Base-by-base conservation (phyloP, 768 basidiomycete species). In the Panaeolus papilionaceus region DNA sequence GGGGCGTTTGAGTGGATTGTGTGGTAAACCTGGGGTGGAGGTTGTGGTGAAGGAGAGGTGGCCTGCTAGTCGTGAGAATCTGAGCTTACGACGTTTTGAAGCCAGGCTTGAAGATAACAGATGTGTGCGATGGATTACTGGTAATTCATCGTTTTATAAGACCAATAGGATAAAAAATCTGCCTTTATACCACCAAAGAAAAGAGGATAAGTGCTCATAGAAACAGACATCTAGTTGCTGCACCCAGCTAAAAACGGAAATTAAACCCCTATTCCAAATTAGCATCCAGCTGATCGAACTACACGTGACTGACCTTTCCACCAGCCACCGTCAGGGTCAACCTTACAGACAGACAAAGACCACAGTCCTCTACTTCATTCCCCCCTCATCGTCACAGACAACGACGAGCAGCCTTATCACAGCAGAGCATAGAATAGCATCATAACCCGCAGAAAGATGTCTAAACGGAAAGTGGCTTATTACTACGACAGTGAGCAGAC, bases 391-490 rank as follows among this genome's bases (percentile, higher is more conserved):
- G 54, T 58, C 80, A 67, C 66, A 73, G 18, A 78, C 78, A 62
- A 81, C 81, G 63, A 74, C 76, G 66, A 77, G 26, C 54, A 58
- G 26, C 28, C 12, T 28, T 37, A 28, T 12, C 12, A 58, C 20
- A 23, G 8, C 20, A 23, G 5, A 49, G 5, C 7, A 23, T 20
- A 49, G 20, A n/a, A 42, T 2, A 16, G 9, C 40, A 11, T 11
- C 16, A 11, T 42, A 16, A 42, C 40, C 10, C 9, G 16, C 3
- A 42, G 69, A 80, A 23, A 61, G 11, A 92, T 92, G 92, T 89
- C 89, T 10, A 89, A 88, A 72, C 83, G 87, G 71, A 87, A 92
- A 69, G 92, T 95, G 9, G 83, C 92, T 12, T 94, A 95, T 74
- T 94, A 89, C 77, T 93, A 92, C 70, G 93, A 94, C 70, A 77